Base-by-base conservation (phyloP, 352 stramenopile species). In the Elongisporangium anandrum region DNA sequence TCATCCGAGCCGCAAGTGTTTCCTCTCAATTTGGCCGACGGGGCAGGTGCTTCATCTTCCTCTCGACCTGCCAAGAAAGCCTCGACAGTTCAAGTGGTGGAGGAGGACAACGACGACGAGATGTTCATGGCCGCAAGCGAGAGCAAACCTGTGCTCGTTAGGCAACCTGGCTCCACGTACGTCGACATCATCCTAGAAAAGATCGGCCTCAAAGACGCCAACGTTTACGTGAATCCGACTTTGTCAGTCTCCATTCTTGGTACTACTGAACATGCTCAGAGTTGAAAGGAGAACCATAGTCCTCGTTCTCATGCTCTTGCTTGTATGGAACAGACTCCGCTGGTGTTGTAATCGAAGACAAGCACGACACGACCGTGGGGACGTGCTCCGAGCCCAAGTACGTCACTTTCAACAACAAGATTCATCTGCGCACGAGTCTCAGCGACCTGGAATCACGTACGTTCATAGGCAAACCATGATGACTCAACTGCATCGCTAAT, bases 141-240 rank as follows among this genome's bases (percentile, higher is more conserved):
- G 48, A 21, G 62, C 53, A 19, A 62, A 66, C 52, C 56, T 70
- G 53, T 54, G 49, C 58, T 70, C 23, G 41, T 61, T n/a, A 24
- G 70, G 12, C 47, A 62, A 20, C 52, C 66, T 10, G 76, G 71
- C 19, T 73, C 58, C 34, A 74, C 73, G 17, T 87, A 89, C 56
- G 21, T 87, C 47, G 71, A 87, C 62, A 66, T 91, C 20, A 54
- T 63, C 24, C 71, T 91, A 22, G 64, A 54, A 26, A 74, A 79
- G 22, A 79, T 91, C 56, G 81, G 81, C 0, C 65, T 91, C 55
- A 91, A 91, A 50, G 77, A 91, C 65, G 81, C 75, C n/a, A 59
- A 54, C 6, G 55, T 54, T 16, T 89, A 91, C 56, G 70, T 81
- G 29, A 88, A 88, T 22, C 81, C 81, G 34, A 88, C 76, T 2